Base-by-base conservation (phyloP, 176 grass and related monocot species). In the Chrysopogon serrulatus region DNA sequence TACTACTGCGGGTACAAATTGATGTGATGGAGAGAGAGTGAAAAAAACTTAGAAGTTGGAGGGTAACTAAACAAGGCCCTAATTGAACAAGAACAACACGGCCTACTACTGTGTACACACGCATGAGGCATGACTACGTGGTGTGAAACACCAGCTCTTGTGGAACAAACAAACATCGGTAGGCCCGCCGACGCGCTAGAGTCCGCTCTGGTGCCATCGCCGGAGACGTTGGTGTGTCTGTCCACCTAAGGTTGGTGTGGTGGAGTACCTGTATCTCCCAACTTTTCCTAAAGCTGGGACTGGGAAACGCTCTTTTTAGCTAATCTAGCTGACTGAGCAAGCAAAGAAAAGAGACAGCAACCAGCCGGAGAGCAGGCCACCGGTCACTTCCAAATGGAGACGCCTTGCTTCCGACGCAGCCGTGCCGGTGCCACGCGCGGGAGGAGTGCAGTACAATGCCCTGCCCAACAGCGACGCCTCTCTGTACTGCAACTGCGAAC, bases 401-500 rank as follows among this genome's bases (percentile, higher is more conserved):
- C 54, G 54, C 54, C 54, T 59, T 59, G 54, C 54, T 59, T 59
- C 54, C 54, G 19, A 59, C 54, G 23, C 54, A 24, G 23, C 54
- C 3, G 6, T n/a, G n/a, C n/a, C n/a, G n/a, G n/a, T n/a, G n/a
- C 3, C 54, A 10, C 54, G 21, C 7, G 53, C 18, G 54, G 10
- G 23, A 6, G 10, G 23, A 6, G 18, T 15, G 42, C 12, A 74
- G 47, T 40, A 74, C 81, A 39, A 18, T 24, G 65, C 23, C 2
- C 2, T 54, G 36, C 10, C 47, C 85, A 35, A 31, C 39, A 61
- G 68, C 79, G 21, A 61, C 23, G 2, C 23, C n/a, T n/a, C n/a
- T 66, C 47, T 69, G 80, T 88, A 83, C 86, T 67, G 49, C 61
- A 56, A 83, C 86, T 67, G 49, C 61, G n/a, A 43, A 18, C 24